phyloP scores from a whole-genome alignment of 106 monocot species.

The Gastrodia elata region DNA sequence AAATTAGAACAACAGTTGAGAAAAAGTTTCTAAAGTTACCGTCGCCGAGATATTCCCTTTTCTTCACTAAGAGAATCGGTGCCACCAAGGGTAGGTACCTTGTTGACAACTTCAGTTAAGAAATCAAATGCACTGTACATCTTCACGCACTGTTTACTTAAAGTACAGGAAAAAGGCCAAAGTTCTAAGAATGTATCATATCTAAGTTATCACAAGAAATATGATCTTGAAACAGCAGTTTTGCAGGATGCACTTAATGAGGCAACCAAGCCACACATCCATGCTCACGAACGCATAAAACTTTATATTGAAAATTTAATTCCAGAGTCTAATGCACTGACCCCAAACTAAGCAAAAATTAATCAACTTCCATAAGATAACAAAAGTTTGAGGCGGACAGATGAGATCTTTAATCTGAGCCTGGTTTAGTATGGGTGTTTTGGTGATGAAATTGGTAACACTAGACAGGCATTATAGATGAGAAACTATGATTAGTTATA shows the following conservation, averaged over 20 bases:
- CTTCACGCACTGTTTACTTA: constrained; percentile 96
- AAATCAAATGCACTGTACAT: constrained; percentile 93
- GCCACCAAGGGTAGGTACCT: constrained; percentile 82
- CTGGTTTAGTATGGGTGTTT: no score
- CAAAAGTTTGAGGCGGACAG: not conserved
- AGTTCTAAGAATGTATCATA: not conserved
- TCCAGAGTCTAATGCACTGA: not conserved
- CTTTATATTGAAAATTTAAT: not conserved
- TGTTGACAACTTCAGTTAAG: constrained; percentile 84
- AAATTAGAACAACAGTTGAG: not conserved
- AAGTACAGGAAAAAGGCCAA: constrained; percentile 10
- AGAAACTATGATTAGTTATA: no score
- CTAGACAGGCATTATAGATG: no score
- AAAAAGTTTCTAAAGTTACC: constrained; percentile 17
- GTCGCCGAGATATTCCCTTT: constrained; percentile 62
- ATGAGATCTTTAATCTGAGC: no score
- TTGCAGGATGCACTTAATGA: not conserved
- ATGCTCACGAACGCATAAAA: not conserved
- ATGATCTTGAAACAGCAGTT: not conserved
- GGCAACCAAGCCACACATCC: not conserved
- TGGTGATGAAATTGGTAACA: no score
- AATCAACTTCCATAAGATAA: not conserved
- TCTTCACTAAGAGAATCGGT: constrained; percentile 63
- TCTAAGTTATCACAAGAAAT: not conserved
- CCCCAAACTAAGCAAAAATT: not conserved